Evolutionary conservation across 257 asterid genomes (phyloP).

Genomic region (Salvia hispanica): DNA sequence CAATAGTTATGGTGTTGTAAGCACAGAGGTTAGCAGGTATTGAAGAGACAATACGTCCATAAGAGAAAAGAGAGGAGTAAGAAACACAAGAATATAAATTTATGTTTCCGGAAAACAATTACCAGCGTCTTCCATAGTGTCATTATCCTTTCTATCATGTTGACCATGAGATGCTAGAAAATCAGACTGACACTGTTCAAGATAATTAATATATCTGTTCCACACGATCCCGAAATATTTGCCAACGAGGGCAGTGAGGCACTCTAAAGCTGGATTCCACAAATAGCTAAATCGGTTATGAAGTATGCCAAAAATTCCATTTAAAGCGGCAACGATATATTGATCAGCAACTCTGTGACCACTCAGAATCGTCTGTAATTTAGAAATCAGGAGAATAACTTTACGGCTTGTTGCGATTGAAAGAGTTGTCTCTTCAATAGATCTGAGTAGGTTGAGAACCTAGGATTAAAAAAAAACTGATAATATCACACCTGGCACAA

Average conservation of each 20-base stretch:
- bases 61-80: constrained; percentile 5
- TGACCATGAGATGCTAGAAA: constrained; percentile 52
- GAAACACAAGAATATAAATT: constrained; percentile 19
- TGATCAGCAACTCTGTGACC: constrained; percentile 56
- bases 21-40: too few relatives aligned
- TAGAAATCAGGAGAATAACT: constrained; percentile 60
- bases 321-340: constrained; percentile 55
- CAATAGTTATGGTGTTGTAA: constrained; percentile 2
- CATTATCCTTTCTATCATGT: constrained; percentile 36
- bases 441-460: constrained; percentile 73
- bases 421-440: constrained; percentile 67
- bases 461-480: constrained; percentile 41
- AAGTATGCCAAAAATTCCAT: constrained; percentile 78
- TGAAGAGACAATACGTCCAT: neutral
- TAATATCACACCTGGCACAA: constrained; percentile 6
- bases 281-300: constrained; percentile 68
- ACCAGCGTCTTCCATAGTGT: constrained; percentile 52
- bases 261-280: constrained; percentile 79
- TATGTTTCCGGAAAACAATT: constrained; percentile 14
- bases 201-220: constrained; percentile 61
- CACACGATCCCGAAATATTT: constrained; percentile 60
- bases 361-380: constrained; percentile 65
- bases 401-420: constrained; percentile 71
- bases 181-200: constrained; percentile 57
- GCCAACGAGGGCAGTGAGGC: constrained; percentile 60